Conservation (phyloP, 805 yeast species). For the Millerozyma acaciae region DNA sequence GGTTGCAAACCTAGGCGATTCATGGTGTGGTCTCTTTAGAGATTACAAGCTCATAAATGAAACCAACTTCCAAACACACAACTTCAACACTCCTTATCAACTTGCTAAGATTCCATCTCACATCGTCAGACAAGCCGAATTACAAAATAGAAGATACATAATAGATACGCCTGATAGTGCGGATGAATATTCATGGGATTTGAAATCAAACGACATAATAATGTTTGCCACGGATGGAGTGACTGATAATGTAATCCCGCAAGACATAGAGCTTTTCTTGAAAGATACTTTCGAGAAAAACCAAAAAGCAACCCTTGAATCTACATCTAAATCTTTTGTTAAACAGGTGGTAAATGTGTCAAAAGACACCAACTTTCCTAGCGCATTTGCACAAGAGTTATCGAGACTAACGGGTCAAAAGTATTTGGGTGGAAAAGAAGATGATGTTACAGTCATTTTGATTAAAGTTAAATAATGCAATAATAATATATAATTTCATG, state of each 20-base stretch:
- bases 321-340: conserved; percentile 55
- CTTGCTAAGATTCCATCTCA: conserved; percentile 76
- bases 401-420: conserved; percentile 60
- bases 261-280: conserved; percentile 67
- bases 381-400: conserved; percentile 82
- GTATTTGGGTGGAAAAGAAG: conserved; percentile 91
- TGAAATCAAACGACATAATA: conserved; percentile 69
- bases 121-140: conserved; percentile 49
- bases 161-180: conserved; percentile 68
- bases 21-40: conserved; percentile 89
- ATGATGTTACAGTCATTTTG: conserved; percentile 83
- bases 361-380: conserved; percentile 67
- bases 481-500: conserved; percentile 3
- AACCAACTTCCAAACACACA: conserved; percentile 77
- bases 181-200: conserved; percentile 60
- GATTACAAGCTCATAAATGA: conserved; percentile 55
- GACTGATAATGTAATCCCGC: conserved; percentile 73
- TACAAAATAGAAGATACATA: conserved; percentile 58
- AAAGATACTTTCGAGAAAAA: conserved; percentile 46
- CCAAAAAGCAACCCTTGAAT: conserved; percentile 35
- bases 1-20: conserved; percentile 87
- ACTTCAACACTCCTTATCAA: conserved; percentile 90
- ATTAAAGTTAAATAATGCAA: conserved; percentile 48
- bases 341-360: conserved; percentile 64
- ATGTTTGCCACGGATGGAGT: conserved; percentile 93